phyloP scores from a whole-genome alignment of 2,329 filamentous ascomycete genomes.

The Onygenales sp. region DNA sequence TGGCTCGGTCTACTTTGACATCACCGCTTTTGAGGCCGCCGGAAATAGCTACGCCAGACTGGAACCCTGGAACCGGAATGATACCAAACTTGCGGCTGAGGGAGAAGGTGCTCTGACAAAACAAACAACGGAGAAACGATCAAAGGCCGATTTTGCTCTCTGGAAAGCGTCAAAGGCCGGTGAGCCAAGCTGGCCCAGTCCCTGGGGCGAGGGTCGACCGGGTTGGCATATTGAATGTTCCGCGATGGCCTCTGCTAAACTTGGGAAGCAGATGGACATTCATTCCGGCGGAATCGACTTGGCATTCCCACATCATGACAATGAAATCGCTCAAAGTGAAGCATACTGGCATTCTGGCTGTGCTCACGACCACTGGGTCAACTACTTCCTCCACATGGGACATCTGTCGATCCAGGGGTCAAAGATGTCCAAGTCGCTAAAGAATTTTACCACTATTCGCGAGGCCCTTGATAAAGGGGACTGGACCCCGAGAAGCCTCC shows the following conservation, averaged over 20 bases:
- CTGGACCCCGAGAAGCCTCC: constrained; percentile 70
- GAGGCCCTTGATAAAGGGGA: constrained; percentile 61
- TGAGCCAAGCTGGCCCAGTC: constrained; percentile 81
- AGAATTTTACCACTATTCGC: constrained; percentile 91
- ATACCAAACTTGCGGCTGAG: constrained; percentile 75
- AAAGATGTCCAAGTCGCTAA: constrained; percentile 93
- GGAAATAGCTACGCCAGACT: constrained; percentile 80
- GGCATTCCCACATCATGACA: constrained; percentile 86
- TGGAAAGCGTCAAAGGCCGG: constrained; percentile 91
- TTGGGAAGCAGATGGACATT: constrained; percentile 79
- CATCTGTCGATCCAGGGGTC: constrained; percentile 80
- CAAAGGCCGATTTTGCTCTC: constrained; percentile 75
- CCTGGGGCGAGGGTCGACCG: constrained; percentile 78
- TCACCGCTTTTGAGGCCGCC: constrained; percentile 69
- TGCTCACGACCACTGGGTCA: constrained; percentile 65
- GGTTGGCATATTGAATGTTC: constrained; percentile 98
- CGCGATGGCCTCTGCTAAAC: constrained; percentile 84
- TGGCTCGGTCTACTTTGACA: constrained; percentile 92
- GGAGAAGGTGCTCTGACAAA: constrained; percentile 72
- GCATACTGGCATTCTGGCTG: constrained; percentile 58
- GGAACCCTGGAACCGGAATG: constrained; percentile 73
- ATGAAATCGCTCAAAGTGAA: constrained; percentile 82
- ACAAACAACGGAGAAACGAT: constrained; percentile 57
- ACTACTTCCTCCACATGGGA: constrained; percentile 94
- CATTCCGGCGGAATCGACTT: constrained; percentile 90